Conservation (phyloP, 257 asterid species). For the Galeopsis tetrahit region DNA sequence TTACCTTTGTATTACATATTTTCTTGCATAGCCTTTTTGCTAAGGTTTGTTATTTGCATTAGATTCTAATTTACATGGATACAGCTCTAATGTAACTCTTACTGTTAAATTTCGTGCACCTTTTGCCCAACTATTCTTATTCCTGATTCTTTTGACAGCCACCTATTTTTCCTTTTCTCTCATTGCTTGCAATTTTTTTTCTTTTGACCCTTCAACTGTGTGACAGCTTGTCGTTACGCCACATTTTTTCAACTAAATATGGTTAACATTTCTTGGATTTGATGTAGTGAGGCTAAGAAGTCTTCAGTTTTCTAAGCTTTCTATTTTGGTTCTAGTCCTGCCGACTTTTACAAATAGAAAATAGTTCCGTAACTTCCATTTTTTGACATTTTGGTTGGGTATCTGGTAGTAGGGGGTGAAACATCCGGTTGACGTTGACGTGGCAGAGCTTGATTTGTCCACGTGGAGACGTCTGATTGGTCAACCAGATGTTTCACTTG, state of each 20-base stretch:
- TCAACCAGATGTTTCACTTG: no score
- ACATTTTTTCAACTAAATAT: not conserved
- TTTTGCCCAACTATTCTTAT: not conserved
- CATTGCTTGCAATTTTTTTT: not conserved
- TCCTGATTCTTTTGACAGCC: not conserved
- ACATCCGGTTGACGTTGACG: no score
- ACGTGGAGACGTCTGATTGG: no score
- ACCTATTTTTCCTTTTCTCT: not conserved
- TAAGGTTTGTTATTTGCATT: conserved; percentile 23
- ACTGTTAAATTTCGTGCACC: conserved; percentile 13
- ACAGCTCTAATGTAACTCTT: not conserved
- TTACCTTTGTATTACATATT: not conserved
- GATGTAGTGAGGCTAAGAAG: conserved; percentile 20
- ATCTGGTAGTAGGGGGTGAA: no score
- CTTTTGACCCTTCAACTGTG: not conserved
- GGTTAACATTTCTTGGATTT: not conserved
- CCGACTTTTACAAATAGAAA: no score
- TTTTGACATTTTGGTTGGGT: no score
- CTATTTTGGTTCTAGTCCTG: no score
- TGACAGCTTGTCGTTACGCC: not conserved
- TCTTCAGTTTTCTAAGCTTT: not conserved
- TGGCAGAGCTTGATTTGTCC: no score
- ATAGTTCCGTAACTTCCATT: no score
- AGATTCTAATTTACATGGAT: conserved; percentile 16
- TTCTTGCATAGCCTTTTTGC: conserved; percentile 26